phyloP scores from a whole-genome alignment of 202 grass and related monocot species.

The Saccharum hybrid region DNA sequence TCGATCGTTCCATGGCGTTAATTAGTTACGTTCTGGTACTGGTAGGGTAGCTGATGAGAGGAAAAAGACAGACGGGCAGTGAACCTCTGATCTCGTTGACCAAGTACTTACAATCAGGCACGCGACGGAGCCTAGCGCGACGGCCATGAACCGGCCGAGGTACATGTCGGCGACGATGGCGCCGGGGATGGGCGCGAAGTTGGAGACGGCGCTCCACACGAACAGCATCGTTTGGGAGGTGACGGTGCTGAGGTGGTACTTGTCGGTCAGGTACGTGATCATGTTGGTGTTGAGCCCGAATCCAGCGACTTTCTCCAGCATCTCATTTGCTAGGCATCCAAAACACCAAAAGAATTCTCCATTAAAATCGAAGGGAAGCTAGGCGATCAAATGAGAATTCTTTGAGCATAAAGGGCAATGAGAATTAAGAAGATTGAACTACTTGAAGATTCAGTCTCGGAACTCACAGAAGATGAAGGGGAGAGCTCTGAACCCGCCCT shows the following conservation, averaged over 20 bases:
- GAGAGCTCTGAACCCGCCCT: constrained; percentile 45
- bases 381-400: not conserved
- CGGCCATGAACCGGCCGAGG: constrained; percentile 59
- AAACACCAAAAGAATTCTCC: not conserved
- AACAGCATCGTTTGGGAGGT: constrained; percentile 38
- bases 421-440: not conserved
- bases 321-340: constrained; percentile 57
- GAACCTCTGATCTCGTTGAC: not conserved
- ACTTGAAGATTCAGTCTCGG: not conserved
- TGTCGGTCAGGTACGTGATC: constrained; percentile 64
- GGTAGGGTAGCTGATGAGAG: too few relatives aligned
- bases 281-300: constrained; percentile 67
- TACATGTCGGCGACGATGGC: constrained; percentile 67
- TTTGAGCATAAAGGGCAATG: not conserved
- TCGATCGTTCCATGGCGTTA: not conserved
- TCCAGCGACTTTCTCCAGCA: constrained; percentile 76
- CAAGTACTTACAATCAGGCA: constrained; percentile 48
- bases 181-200: constrained; percentile 63
- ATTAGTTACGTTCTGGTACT: not conserved
- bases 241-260: constrained; percentile 66
- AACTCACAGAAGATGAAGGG: constrained; percentile 54
- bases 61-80: not conserved
- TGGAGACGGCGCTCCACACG: constrained; percentile 47
- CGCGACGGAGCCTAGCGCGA: constrained; percentile 51
- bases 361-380: not conserved